Percentiles rank a stretch among this genome's conserved stretches.
Evolutionary conservation across 2,329 filamentous ascomycete species (phyloP).

Genomic region (Dothiorella sarmentorum): DNA sequence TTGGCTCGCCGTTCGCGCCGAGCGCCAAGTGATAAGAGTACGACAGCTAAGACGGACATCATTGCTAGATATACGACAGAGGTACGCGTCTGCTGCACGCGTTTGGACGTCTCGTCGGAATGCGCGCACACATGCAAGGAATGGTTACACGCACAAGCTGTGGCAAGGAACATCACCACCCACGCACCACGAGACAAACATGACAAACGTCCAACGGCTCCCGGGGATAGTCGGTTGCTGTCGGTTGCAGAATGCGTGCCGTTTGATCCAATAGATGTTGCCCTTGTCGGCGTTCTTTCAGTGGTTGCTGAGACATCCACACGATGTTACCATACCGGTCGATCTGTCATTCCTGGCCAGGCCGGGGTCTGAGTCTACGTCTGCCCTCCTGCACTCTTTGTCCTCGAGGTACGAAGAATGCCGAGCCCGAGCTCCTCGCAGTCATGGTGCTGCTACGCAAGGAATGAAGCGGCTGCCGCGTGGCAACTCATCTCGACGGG

Average conservation of each 20-base stretch:
- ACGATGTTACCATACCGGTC: conserved; percentile 6
- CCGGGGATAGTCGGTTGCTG: background rate
- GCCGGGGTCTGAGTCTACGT: background rate
- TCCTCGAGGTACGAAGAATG: conserved; percentile 27
- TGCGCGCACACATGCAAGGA: conserved; percentile 25
- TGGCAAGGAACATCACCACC: conserved; percentile 13
- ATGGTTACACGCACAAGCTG: conserved; percentile 9
- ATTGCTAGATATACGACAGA: conserved; percentile 12
- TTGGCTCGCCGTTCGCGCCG: conserved; percentile 15
- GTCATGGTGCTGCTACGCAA: conserved; percentile 26
- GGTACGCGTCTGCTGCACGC: conserved; percentile 17
- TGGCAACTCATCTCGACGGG: conserved; percentile 23
- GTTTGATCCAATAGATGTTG: background rate
- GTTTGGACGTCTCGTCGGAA: conserved; percentile 18
- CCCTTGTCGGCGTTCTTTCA: background rate
- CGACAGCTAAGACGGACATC: conserved; percentile 6
- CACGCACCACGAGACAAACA: background rate
- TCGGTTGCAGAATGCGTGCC: background rate
- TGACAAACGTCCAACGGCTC: background rate
- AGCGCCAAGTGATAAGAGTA: conserved; percentile 15
- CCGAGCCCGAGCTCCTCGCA: conserved; percentile 23
- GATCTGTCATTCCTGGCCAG: conserved; percentile 23
- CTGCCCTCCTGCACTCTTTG: conserved; percentile 16
- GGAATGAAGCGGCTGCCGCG: conserved; percentile 28
- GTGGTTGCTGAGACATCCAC: background rate